Evolutionary conservation across 2,329 filamentous ascomycete species (phyloP).

Genomic region (Monosporascus sp.): DNA sequence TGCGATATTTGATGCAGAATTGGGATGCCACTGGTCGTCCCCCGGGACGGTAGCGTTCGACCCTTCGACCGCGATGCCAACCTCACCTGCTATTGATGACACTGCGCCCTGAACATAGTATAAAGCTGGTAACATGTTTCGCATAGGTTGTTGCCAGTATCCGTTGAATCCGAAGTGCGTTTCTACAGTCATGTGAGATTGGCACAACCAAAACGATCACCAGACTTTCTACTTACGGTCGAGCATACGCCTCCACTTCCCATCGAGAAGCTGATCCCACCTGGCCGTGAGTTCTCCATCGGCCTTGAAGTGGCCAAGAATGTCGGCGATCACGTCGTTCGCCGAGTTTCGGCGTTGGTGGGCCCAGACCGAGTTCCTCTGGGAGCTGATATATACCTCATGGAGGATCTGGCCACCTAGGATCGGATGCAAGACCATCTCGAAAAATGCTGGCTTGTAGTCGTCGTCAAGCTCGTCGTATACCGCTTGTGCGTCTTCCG

Average conservation of each 20-base stretch:
- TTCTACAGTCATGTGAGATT: slow-evolving; percentile 25
- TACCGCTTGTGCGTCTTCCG: slow-evolving; percentile 47
- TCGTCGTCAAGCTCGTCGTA: slow-evolving; percentile 47
- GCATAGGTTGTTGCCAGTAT: slow-evolving; percentile 68
- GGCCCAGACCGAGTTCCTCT: slow-evolving; percentile 46
- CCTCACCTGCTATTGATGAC: slow-evolving; percentile 53
- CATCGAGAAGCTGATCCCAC: slow-evolving; percentile 53
- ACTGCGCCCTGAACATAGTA: slow-evolving; percentile 54
- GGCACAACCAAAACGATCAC: neutral
- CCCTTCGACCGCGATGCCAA: slow-evolving; percentile 60
- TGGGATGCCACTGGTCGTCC: slow-evolving; percentile 57
- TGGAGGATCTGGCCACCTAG: slow-evolving; percentile 51
- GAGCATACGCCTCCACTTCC: slow-evolving; percentile 60
- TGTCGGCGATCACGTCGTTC: slow-evolving; percentile 46
- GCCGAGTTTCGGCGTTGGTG: slow-evolving; percentile 46
- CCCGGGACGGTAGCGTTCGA: slow-evolving; percentile 63
- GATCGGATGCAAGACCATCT: slow-evolving; percentile 55
- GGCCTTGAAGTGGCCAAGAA: slow-evolving; percentile 48
- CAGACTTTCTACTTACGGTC: slow-evolving; percentile 37
- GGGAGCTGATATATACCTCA: slow-evolving; percentile 43
- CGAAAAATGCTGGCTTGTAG: slow-evolving; percentile 54
- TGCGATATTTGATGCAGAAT: slow-evolving; percentile 46
- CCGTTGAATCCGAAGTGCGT: slow-evolving; percentile 50
- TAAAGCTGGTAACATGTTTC: slow-evolving; percentile 59
- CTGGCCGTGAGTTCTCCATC: slow-evolving; percentile 50